Conservation (phyloP, 192 early-diverging fungal genomes). For the Helicostylum pulchrum region DNA sequence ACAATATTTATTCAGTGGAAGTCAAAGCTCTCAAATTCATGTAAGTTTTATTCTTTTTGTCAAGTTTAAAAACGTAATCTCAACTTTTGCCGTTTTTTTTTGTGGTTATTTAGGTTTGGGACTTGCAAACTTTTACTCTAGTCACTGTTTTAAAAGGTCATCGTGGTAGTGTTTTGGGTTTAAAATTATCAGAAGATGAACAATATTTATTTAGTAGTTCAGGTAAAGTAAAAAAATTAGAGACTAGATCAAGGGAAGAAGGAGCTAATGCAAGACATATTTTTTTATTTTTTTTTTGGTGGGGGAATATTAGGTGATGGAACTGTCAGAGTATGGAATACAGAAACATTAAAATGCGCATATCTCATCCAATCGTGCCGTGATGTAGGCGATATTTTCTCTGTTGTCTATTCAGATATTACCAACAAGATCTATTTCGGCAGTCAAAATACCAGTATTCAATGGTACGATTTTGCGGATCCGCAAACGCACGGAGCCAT, state of each 20-base stretch:
- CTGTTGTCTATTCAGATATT: conserved; percentile 55
- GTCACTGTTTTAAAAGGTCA: conserved; percentile 48
- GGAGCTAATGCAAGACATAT: neutral
- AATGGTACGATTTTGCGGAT: conserved; percentile 38
- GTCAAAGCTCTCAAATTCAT: conserved; percentile 61
- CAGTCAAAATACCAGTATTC: conserved; percentile 74
- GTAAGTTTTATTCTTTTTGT: conserved; percentile 31
- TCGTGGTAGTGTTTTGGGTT: conserved; percentile 44
- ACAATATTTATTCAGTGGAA: conserved; percentile 63
- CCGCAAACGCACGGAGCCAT: conserved; percentile 24
- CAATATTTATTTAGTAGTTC: conserved; percentile 52
- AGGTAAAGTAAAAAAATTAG: conserved; percentile 37
- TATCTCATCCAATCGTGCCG: conserved; percentile 64
- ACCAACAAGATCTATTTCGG: conserved; percentile 63
- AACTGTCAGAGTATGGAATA: conserved; percentile 68
- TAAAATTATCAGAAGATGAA: conserved; percentile 45
- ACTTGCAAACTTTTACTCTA: conserved; percentile 47
- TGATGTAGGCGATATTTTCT: conserved; percentile 70
- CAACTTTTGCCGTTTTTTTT: too few relatives aligned
- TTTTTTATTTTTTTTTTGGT: conserved; percentile 24
- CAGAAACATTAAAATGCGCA: conserved; percentile 52
- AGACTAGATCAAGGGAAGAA: conserved; percentile 30
- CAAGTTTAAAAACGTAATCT: too few relatives aligned
- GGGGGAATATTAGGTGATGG: conserved; percentile 60
- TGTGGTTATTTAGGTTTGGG: conserved; percentile 40